Evolutionary conservation across 1,284 basidiomycete species (phyloP).

Genomic region (Ganoderma multipileum): DNA sequence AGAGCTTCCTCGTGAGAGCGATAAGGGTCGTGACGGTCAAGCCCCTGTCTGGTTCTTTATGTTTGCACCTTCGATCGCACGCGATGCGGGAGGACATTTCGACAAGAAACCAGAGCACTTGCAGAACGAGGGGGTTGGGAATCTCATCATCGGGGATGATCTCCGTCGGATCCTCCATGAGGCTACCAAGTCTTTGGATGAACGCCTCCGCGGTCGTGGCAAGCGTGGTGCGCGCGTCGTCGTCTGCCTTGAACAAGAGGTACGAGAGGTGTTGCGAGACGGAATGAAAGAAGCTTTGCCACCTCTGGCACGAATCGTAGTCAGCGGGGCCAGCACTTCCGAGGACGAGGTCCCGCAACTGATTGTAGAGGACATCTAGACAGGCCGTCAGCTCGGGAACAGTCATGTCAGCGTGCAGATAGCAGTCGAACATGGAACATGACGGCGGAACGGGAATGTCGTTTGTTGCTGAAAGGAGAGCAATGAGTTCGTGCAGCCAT

Average conservation of each 20-base stretch:
- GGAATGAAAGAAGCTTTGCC: constrained; percentile 35
- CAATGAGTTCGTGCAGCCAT: constrained; percentile 57
- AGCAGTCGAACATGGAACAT: constrained; percentile 28
- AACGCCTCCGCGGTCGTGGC: constrained; percentile 45
- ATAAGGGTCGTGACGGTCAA: constrained; percentile 37
- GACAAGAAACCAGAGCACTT: constrained; percentile 65
- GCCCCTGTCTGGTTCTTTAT: constrained; percentile 31
- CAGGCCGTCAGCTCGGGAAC: constrained; percentile 32
- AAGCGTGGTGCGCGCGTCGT: constrained; percentile 35
- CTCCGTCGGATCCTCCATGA: constrained; percentile 33
- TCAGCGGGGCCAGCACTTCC: constrained; percentile 43
- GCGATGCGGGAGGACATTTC: constrained; percentile 58
- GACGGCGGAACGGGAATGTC: constrained; percentile 17
- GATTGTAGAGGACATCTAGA: constrained; percentile 32
- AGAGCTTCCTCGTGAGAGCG: constrained; percentile 58
- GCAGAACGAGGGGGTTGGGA: constrained; percentile 49
- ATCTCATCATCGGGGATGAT: constrained; percentile 35
- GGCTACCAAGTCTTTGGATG: constrained; percentile 45
- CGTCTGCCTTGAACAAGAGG: constrained; percentile 27
- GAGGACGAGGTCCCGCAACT: constrained; percentile 44
- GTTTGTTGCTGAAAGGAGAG: constrained; percentile 18
- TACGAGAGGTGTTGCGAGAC: constrained; percentile 38
- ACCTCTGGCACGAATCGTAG: constrained; percentile 41
- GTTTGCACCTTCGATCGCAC: constrained; percentile 33
- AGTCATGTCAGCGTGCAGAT: constrained; percentile 31